A percentile compares a stretch with the other conserved stretches of the same genome.
Conservation (phyloP, 768 basidiomycete species). For the Cyathus striatus region DNA sequence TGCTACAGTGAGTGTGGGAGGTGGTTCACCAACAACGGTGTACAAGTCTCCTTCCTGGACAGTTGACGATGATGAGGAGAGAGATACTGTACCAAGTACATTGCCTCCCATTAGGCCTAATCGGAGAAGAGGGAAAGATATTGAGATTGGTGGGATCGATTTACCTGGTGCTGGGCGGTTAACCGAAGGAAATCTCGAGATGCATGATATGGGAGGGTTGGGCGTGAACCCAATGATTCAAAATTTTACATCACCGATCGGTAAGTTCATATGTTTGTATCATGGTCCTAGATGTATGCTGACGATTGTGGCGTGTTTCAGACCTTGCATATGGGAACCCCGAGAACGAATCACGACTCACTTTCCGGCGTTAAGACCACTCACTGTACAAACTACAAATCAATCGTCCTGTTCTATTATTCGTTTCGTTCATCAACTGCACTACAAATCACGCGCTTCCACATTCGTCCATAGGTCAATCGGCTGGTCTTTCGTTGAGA, state of each 20-base stretch:
- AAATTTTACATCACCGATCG: slow-evolving; percentile 67
- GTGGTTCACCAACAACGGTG: slow-evolving; percentile 1
- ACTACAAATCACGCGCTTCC: no score
- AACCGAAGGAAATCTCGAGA: slow-evolving; percentile 39
- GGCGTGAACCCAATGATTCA: slow-evolving; percentile 50
- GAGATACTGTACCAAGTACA: slow-evolving; percentile 13
- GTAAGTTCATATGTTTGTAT: slow-evolving; percentile 34
- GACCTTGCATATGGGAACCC: slow-evolving; percentile 19
- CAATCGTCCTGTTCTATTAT: no score
- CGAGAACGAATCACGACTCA: slow-evolving; percentile 19
- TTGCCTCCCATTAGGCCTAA: slow-evolving; percentile 31
- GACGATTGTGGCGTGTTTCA: slow-evolving; percentile 4
- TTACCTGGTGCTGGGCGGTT: slow-evolving; percentile 11
- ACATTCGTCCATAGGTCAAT: no score
- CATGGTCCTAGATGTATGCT: neutral
- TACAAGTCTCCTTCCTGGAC: slow-evolving; percentile 4
- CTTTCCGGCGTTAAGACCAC: slow-evolving; percentile 26
- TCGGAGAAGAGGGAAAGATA: slow-evolving; percentile 31
- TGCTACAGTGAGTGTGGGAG: neutral
- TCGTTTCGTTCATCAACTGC: no score
- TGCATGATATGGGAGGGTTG: slow-evolving; percentile 27
- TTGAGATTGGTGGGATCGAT: slow-evolving; percentile 29
- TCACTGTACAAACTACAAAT: no score
- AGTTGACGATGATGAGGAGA: slow-evolving; percentile 6
- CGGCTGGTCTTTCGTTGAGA: no score